Percentiles rank a stretch among this genome's conserved stretches.
phyloP scores from a whole-genome alignment of 345 rosid genomes.

The Erodium maritimum region DNA sequence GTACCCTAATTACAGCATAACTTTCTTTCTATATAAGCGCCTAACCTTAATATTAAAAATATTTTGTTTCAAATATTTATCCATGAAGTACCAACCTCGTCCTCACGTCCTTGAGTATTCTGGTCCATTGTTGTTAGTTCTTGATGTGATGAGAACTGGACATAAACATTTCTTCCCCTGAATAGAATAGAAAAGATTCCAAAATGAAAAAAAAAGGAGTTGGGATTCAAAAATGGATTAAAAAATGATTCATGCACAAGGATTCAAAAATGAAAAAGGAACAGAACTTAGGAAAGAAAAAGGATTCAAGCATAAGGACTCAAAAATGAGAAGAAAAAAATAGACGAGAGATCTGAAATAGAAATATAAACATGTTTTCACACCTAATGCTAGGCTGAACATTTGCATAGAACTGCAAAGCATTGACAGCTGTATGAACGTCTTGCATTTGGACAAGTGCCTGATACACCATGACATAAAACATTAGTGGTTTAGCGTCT shows the following conservation, averaged over 20 bases:
- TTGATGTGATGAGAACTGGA: constrained; percentile 98
- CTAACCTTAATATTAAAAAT: no score
- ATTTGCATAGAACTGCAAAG: constrained; percentile 68
- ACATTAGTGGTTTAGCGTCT: constrained; percentile 1
- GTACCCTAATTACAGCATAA: no score
- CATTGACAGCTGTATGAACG: constrained; percentile 70
- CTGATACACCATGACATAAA: constrained; percentile 23
- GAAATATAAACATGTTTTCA: not conserved
- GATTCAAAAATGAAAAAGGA: not conserved
- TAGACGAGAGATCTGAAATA: no score
- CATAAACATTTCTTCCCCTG: constrained; percentile 96
- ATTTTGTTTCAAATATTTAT: constrained; percentile 1
- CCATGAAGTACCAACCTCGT: constrained; percentile 56
- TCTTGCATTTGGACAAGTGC: constrained; percentile 99
- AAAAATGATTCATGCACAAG: no score
- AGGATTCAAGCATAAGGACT: no score
- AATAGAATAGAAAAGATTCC: not conserved
- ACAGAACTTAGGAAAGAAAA: not conserved
- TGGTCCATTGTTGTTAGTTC: constrained; percentile 93
- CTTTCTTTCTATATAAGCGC: no score
- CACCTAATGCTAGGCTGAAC: constrained; percentile 87
- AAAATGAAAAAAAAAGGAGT: not conserved
- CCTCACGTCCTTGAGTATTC: constrained; percentile 83
- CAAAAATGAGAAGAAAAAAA: no score
- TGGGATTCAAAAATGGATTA: not conserved